Conservation (phyloP, 2,329 filamentous ascomycete genomes). For the Phoma sp. region DNA sequence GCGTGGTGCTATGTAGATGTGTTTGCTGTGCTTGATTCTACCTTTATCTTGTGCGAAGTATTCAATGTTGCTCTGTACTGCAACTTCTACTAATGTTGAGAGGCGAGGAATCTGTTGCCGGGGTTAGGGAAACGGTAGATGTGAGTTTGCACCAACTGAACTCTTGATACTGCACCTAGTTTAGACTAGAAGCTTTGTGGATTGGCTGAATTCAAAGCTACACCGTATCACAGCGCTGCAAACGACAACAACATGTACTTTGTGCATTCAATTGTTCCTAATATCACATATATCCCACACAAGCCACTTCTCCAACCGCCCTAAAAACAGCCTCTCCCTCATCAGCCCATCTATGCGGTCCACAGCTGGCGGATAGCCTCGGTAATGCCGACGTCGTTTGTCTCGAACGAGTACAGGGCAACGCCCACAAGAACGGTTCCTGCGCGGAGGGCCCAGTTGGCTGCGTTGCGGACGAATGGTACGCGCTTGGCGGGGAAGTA, state of each 20-base stretch:
- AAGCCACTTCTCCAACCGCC: not conserved
- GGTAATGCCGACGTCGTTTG: constrained; percentile 93
- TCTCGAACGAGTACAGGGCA: constrained; percentile 98
- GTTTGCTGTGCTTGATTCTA: too few species aligned
- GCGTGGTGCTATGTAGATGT: too few species aligned
- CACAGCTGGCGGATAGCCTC: constrained; percentile 89
- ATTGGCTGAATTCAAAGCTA: too few species aligned
- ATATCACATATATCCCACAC: constrained; percentile 20
- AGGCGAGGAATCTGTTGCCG: too few species aligned
- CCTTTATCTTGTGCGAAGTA: too few species aligned
- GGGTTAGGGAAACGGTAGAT: too few species aligned
- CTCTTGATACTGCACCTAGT: too few species aligned
- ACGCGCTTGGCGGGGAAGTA: constrained; percentile 80
- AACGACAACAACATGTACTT: not conserved
- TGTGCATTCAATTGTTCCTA: constrained; percentile 7
- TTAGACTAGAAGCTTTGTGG: too few species aligned
- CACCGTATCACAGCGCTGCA: too few species aligned
- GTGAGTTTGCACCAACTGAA: too few species aligned
- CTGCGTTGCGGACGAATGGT: constrained; percentile 69
- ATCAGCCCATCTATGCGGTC: constrained; percentile 67
- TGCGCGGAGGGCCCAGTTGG: constrained; percentile 79
- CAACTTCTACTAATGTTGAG: too few species aligned
- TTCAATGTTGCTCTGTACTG: too few species aligned
- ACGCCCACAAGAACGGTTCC: constrained; percentile 82
- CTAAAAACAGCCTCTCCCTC: not conserved